Evolutionary conservation across 2,329 filamentous ascomycete genomes (phyloP), one percentile per base, ranked within the genome.

Genomic region (Sporothrix mexicana): DNA sequence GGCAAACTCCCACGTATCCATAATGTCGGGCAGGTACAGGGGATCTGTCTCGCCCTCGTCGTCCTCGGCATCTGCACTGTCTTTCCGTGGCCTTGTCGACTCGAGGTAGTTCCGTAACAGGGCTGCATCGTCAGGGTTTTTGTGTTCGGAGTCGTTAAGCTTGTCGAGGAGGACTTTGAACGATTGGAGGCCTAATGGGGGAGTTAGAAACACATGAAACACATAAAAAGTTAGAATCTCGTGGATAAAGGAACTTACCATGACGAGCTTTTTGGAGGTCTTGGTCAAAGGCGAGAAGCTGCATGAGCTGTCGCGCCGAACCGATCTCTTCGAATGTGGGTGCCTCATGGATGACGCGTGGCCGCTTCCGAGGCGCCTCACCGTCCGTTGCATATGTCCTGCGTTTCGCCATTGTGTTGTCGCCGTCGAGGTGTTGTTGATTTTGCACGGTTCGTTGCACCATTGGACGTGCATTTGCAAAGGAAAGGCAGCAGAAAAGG

Each of bases 1-100:
- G 3, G 93, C 94, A 83, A 93, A 94, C 66, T 90, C 90, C 95
- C 95, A 98, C 73, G 91, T 94, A 77, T 97, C 92, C 82, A 97
- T 92, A 53, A 98, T 83, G 77, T 97, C 93, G 1, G 87, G 83
- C 43, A 98, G 87, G 77, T 91, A 93, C 30, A 91, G 84, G 7
- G 88, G 84, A 70, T 88, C 85, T 70, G 88, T 87, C 51, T 90
- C 88, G 55, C 83, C 85, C 72, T 84, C 81, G 62, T 84, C 81
- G 62, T 80, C 79, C 70, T 80, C 79, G 70, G 84, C 81, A 80
- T 1, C 88, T 86, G 57, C 49, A 53, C 68, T 62, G 9, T 73
- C 73, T 3, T 59, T 64, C 76, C 85, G 86, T 71, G 86, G 72
- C 30, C 13, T 23, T 0, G 71, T 82, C 8, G 84, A 82, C 62